Base-by-base conservation (phyloP, 331 rosid species). In the Pyrus hybrid region DNA sequence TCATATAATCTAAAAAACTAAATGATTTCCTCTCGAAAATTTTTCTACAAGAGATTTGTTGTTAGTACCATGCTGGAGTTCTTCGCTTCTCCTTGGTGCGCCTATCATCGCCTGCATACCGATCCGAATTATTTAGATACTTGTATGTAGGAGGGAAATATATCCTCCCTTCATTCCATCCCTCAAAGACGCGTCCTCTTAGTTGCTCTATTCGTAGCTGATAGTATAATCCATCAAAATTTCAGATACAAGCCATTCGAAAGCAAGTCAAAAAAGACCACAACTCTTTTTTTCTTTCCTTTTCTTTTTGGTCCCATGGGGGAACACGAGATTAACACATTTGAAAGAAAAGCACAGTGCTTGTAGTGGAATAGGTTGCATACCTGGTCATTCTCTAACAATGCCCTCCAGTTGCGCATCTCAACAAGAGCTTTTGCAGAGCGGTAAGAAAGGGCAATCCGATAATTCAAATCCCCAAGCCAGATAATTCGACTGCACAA, bases 131-230 rank as follows among this genome's bases (percentile, higher is more conserved):
- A 83, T 92, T 89, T 20, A 97, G 88, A 78, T 95, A 95, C 83
- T 95, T 95, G 88, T 95, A 95, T 30, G 99, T 95, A 10, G 99
- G 99, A 86, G 99, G 99, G 82, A 95, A 95, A 77, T 91, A 95
- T 81, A 95, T 92, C 81, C 63, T 88, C 83, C 99, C 99, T 82
- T 95, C 99, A 67, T 75, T 86, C 99, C 99, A 95, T 73, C 96
- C 97, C 73, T 83, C 87, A 67, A 95, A 95, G 62, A 95, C 96
- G 8, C 87, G 91, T 37, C 99, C 96, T 21, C 80, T 86, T 76
- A 85, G 86, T 60, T 76, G 97, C 79, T 95, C 98, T 22, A 92
- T 90, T 72, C 93, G 87, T 65, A 95, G 81, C 99, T 95, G 93
- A 83, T 83, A 79, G 71, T 53, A 51, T 68, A 67, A 78, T 43